Evolutionary conservation across 2,329 filamentous ascomycete species (phyloP).

Genomic region (Penicillium hesseltinei): DNA sequence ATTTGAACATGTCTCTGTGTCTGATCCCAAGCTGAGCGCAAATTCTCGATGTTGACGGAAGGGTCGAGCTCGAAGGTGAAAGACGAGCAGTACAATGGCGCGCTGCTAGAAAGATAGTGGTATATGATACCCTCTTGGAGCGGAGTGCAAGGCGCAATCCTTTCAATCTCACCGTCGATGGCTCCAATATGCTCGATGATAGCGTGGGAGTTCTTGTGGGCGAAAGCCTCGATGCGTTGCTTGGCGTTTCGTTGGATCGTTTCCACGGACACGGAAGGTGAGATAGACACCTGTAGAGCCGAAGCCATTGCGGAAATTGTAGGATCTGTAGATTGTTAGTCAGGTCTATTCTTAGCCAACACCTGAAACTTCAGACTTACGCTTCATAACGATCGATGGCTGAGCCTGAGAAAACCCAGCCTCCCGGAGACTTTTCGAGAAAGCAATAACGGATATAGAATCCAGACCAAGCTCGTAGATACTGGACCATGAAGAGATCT

Average conservation of each 20-base stretch:
- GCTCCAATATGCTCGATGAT: constrained; percentile 56
- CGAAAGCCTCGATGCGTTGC: constrained; percentile 63
- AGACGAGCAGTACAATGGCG: constrained; percentile 70
- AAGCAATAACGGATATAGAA: constrained; percentile 75
- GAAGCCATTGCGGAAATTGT: constrained; percentile 42
- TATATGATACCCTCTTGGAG: constrained; percentile 85
- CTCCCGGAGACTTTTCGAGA: constrained; percentile 64
- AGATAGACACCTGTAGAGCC: constrained; percentile 16
- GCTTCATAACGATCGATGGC: constrained; percentile 66
- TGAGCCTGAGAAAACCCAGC: constrained; percentile 61
- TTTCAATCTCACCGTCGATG: constrained; percentile 59
- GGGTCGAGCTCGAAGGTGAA: constrained; percentile 62
- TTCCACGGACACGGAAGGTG: constrained; percentile 6
- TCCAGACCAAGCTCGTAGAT: constrained; percentile 86
- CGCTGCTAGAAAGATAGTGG: constrained; percentile 58
- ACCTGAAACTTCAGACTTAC: background rate
- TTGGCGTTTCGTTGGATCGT: constrained; percentile 49
- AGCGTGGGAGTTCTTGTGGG: constrained; percentile 57
- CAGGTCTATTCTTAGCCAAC: background rate
- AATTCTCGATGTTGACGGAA: constrained; percentile 44
- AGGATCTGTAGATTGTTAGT: constrained; percentile 19
- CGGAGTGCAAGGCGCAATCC: constrained; percentile 77
- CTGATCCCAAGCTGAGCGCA: constrained; percentile 59
- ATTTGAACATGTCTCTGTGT: constrained; percentile 59
- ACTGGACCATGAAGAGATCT: constrained; percentile 58